phyloP scores from a whole-genome alignment of 2,329 filamentous ascomycete genomes.

The Calycina marina region DNA sequence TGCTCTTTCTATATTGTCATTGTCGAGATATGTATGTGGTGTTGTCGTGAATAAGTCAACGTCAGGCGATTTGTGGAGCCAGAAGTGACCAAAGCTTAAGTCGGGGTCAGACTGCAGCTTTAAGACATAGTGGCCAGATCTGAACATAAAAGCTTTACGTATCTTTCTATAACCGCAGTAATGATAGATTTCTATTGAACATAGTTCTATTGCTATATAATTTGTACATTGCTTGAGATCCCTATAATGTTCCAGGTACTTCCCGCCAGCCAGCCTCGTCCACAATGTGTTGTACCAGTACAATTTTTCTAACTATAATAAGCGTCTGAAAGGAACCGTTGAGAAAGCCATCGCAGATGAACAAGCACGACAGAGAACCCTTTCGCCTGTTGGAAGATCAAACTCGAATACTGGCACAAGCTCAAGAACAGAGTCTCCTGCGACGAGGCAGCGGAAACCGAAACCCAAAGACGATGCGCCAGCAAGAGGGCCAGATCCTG shows the following conservation, averaged over 20 bases:
- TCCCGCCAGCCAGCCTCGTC: constrained; percentile 9
- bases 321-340: constrained; percentile 75
- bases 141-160: too few relatives aligned
- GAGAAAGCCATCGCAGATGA: constrained; percentile 84
- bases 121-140: too few relatives aligned
- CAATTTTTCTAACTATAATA: constrained; percentile 3
- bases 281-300: constrained; percentile 6
- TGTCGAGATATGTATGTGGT: too few relatives aligned
- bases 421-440: constrained; percentile 17
- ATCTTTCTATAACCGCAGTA: too few relatives aligned
- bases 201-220: neutral
- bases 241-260: constrained; percentile 23
- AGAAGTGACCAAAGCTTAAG: too few relatives aligned
- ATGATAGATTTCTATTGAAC: constrained; percentile 9
- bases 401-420: constrained; percentile 26
- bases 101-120: too few relatives aligned
- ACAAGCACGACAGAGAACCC: constrained; percentile 50
- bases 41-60: too few relatives aligned
- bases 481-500: constrained; percentile 50
- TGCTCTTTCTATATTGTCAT: constrained; percentile 12
- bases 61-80: too few relatives aligned
- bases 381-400: constrained; percentile 26
- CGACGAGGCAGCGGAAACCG: constrained; percentile 13
- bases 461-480: constrained; percentile 18
- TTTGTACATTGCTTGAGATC: neutral